phyloP scores from a whole-genome alignment of 305 asterid species.

The Fraxinus sp. region DNA sequence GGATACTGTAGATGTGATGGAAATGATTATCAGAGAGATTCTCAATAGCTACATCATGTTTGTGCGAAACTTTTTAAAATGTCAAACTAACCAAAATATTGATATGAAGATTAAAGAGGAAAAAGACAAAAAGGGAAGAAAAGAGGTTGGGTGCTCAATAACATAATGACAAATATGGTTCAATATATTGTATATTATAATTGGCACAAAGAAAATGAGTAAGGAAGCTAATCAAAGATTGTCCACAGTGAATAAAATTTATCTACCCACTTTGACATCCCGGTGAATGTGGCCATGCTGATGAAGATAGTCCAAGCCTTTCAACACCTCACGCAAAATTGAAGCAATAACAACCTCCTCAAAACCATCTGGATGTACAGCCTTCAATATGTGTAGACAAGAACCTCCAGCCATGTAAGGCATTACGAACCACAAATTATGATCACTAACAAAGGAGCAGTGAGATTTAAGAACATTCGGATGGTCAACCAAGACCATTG shows the following conservation, averaged over 20 bases:
- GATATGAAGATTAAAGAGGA: not conserved
- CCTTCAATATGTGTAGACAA: slow-evolving; percentile 90
- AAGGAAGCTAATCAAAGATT: not conserved
- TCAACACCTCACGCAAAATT: slow-evolving; percentile 77
- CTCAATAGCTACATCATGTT: slow-evolving; percentile 2
- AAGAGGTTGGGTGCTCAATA: not conserved
- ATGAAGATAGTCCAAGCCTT: slow-evolving; percentile 94
- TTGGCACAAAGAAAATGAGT: not conserved
- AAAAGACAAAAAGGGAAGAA: slow-evolving; percentile 6
- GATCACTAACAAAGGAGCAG: slow-evolving; percentile 87
- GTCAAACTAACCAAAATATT: slow-evolving; percentile 1
- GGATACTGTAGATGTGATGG: slow-evolving; percentile 8
- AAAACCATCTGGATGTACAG: slow-evolving; percentile 86
- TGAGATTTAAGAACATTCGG: slow-evolving; percentile 89
- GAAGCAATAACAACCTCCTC: slow-evolving; percentile 95
- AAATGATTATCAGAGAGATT: not conserved
- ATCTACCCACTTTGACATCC: slow-evolving; percentile 83
- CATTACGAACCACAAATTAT: slow-evolving; percentile 94
- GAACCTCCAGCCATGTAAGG: slow-evolving; percentile 98
- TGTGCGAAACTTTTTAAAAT: not conserved
- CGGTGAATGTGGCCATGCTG: slow-evolving; percentile 97
- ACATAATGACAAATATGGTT: not conserved
- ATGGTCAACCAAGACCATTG: slow-evolving; percentile 92
- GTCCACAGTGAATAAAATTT: slow-evolving; percentile 17
- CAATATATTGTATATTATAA: not conserved